Conservation (phyloP, 2,329 filamentous ascomycete genomes). For the Arthrobotrys pseudoclavata region DNA sequence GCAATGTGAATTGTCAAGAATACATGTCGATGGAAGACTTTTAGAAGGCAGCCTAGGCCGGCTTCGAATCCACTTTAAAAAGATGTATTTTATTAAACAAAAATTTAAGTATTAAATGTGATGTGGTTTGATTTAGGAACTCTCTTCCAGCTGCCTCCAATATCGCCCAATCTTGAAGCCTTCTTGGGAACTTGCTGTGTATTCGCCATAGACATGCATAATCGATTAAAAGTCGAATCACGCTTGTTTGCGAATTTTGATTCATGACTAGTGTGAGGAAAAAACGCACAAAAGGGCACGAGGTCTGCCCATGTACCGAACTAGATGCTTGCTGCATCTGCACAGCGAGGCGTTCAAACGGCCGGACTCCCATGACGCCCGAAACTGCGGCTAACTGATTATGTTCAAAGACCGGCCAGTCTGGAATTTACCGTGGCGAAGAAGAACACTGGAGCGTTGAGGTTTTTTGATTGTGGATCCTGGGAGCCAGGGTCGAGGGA, state of each 20-base stretch:
- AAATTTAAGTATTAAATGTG: not conserved
- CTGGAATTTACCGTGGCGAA: constrained; percentile 40
- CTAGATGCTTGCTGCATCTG: constrained; percentile 43
- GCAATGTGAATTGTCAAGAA: constrained; percentile 3
- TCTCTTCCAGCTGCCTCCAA: not conserved
- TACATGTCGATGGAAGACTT: not conserved
- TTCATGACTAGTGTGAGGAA: constrained; percentile 13
- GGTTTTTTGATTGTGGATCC: constrained; percentile 8
- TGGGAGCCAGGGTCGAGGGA: constrained; percentile 30
- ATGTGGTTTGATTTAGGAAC: constrained; percentile 6
- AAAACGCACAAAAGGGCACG: constrained; percentile 22
- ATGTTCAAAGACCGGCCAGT: constrained; percentile 25
- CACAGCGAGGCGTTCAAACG: constrained; percentile 48
- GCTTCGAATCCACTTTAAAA: not conserved
- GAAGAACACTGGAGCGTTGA: constrained; percentile 4
- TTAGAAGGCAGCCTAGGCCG: constrained; percentile 7
- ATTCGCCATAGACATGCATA: constrained; percentile 26
- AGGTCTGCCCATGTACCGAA: constrained; percentile 36
- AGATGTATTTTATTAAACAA: not conserved
- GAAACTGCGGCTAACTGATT: constrained; percentile 36
- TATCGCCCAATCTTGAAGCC: not conserved
- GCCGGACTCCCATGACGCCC: constrained; percentile 44
- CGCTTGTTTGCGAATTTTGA: constrained; percentile 1
- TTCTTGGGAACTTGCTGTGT: not conserved
- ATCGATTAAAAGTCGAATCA: constrained; percentile 13